Evolutionary conservation across 164 flowering plant genomes (phyloP).

Genomic region (Nymphaea colorata): DNA sequence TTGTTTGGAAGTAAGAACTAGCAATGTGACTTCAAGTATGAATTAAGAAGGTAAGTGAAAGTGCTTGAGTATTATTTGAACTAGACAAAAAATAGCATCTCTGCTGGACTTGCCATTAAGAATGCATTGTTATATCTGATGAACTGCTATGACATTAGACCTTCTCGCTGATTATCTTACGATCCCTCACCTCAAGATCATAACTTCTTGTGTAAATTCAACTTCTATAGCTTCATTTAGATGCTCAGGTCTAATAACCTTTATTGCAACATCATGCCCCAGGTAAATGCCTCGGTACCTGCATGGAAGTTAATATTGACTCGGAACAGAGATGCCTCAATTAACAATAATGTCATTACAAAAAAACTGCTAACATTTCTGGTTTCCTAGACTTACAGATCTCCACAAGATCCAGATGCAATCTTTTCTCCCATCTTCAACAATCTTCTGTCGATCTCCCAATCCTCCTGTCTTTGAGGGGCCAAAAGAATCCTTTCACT

Average conservation of each 20-base stretch:
- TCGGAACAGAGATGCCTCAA: slow-evolving; percentile 6
- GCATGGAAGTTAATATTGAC: neutral
- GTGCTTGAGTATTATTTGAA: too few species aligned
- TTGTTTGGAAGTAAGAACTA: too few species aligned
- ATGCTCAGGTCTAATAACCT: slow-evolving; percentile 65
- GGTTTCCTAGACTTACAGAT: slow-evolving; percentile 45
- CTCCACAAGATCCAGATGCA: slow-evolving; percentile 93
- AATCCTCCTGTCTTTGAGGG: slow-evolving; percentile 26
- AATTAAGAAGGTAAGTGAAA: too few species aligned
- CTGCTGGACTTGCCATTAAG: too few species aligned
- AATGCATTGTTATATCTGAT: too few species aligned
- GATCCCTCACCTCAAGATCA: slow-evolving; percentile 52
- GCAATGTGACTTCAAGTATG: too few species aligned
- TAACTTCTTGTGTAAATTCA: slow-evolving; percentile 86
- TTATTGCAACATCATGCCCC: slow-evolving; percentile 85
- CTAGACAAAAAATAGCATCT: too few species aligned
- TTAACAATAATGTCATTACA: neutral
- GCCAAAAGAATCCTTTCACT: slow-evolving; percentile 31
- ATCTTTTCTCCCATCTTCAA: slow-evolving; percentile 70
- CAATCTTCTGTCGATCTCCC: slow-evolving; percentile 71
- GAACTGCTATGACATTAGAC: too few species aligned
- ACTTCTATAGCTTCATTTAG: slow-evolving; percentile 51
- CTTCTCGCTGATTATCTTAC: too few species aligned
- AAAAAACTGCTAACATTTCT: neutral
- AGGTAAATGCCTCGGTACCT: slow-evolving; percentile 74